Evolutionary conservation across 108 stramenopile species (phyloP), one percentile per base, ranked within the genome.

Genomic region (Nitzschia inconspicua): DNA sequence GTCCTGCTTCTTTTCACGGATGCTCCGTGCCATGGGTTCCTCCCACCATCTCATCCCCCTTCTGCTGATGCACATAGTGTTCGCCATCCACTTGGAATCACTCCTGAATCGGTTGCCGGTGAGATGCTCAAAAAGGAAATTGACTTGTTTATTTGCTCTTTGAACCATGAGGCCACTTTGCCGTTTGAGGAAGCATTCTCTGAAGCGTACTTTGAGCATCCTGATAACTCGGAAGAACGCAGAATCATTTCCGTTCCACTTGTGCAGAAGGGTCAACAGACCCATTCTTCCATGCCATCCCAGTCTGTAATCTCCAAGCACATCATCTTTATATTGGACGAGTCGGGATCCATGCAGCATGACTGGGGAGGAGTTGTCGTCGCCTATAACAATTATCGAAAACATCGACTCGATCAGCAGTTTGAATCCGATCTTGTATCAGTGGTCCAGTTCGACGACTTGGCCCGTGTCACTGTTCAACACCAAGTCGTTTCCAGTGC

Each of bases 121-220:
- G 56, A 44, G 19, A 49, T 78, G 70, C 32, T 82, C 2, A 9
- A 37, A 8, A 77, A 70, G 49, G 78, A 66, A 22, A 66, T 77
- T 29, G 75, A 79, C 44, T 51, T 83, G 7, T 76, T 83, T 57
- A 57, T 79, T 54, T 83, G 82, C 30, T 83, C 82, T 0, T 83
- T 79, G 43, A 73, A 83, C 40, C 82, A 77, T 13, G 31, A 42
- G 23, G 73, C 77, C 19, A 83, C 81, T 6, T 37, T n/a, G 11
- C 32, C n/a, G 19, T 75, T 68, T 13, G 81, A 83, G 46, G 63
- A 76, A 18, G 65, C 66, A 39, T 9, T 83, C 24, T 61, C 60
- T 4, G 41, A 66, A 40, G 6, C 23, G 14, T 72, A 61, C 39
- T 41, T 46, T 25, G 26, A 64, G 23, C 75, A 79, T 65, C 72